These are phyloP conservation scores for Neoascochyta sp. DNA, from an alignment of 2,329 filamentous ascomycete species.

Conservation along the genomic window DNA sequence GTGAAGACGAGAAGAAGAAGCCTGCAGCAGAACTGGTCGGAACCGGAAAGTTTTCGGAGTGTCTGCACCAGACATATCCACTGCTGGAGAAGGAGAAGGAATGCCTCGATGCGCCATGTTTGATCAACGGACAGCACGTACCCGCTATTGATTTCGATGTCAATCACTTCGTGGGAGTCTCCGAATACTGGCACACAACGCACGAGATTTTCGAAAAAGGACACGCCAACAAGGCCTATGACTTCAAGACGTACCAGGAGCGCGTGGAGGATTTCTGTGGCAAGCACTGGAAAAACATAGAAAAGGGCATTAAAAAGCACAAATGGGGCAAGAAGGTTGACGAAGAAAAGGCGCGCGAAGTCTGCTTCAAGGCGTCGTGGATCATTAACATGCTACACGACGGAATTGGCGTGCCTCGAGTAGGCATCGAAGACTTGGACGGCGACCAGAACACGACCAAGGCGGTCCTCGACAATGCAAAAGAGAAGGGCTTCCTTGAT, in stretches of 20 bases:
- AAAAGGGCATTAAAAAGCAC: constrained; percentile 59
- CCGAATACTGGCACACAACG: constrained; percentile 98
- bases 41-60: constrained; percentile 83
- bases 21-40: constrained; percentile 61
- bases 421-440: constrained; percentile 67
- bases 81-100: constrained; percentile 84
- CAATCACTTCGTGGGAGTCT: constrained; percentile 96
- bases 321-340: constrained; percentile 75
- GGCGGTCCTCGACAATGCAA: constrained; percentile 62
- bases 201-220: constrained; percentile 84
- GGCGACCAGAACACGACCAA: constrained; percentile 67
- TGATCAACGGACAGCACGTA: constrained; percentile 87
- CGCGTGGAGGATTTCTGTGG: constrained; percentile 82
- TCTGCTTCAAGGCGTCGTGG: constrained; percentile 98
- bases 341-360: constrained; percentile 70
- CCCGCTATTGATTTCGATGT: constrained; percentile 95
- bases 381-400: constrained; percentile 94
- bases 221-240: constrained; percentile 75
- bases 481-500: constrained; percentile 72
- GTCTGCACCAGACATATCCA: constrained; percentile 75
- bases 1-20: constrained; percentile 19
- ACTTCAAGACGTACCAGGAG: constrained; percentile 83
- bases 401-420: constrained; percentile 85
- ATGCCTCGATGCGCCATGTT: constrained; percentile 77
- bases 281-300: constrained; percentile 75